These are phyloP conservation scores for Plasmodium reichenowi DNA, from an alignment of 169 alveolate species.

Conservation along the genomic window DNA sequence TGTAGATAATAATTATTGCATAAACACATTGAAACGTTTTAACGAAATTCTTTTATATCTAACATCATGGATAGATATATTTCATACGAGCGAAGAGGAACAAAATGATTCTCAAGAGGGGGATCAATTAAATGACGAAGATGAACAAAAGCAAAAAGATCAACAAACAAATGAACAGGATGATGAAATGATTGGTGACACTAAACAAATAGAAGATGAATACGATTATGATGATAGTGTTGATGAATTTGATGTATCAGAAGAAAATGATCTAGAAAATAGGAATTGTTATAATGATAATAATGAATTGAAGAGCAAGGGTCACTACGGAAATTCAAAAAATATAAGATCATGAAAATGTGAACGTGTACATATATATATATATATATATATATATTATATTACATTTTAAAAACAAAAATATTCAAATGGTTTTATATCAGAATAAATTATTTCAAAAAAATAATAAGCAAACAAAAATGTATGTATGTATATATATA, in stretches of 20 bases:
- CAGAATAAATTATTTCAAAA: neutral
- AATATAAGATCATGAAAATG: too few species aligned
- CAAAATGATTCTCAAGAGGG: neutral
- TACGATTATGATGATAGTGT: slow-evolving; percentile 12
- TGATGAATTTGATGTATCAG: slow-evolving; percentile 10
- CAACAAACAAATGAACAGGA: slow-evolving; percentile 1
- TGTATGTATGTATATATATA: neutral
- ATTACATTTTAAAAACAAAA: neutral
- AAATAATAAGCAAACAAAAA: neutral
- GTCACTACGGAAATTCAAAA: too few species aligned
- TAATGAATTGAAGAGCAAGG: neutral
- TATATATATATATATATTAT: neutral
- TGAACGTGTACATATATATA: neutral
- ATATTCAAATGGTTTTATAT: neutral
- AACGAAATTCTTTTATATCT: slow-evolving; percentile 57
- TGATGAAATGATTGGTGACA: neutral
- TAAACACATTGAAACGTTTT: slow-evolving; percentile 29
- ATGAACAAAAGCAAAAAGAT: slow-evolving; percentile 11
- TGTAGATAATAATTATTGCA: slow-evolving; percentile 39
- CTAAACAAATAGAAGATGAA: neutral
- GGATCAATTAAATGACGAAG: slow-evolving; percentile 7
- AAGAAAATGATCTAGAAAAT: slow-evolving; percentile 16
- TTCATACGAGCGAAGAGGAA: slow-evolving; percentile 55
- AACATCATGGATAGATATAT: slow-evolving; percentile 65
- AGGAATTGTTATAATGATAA: slow-evolving; percentile 12